A percentile compares a stretch with the other conserved stretches of the same genome.
phyloP scores from a whole-genome alignment of 768 basidiomycete genomes.

The Fomitopsis pulvina region DNA sequence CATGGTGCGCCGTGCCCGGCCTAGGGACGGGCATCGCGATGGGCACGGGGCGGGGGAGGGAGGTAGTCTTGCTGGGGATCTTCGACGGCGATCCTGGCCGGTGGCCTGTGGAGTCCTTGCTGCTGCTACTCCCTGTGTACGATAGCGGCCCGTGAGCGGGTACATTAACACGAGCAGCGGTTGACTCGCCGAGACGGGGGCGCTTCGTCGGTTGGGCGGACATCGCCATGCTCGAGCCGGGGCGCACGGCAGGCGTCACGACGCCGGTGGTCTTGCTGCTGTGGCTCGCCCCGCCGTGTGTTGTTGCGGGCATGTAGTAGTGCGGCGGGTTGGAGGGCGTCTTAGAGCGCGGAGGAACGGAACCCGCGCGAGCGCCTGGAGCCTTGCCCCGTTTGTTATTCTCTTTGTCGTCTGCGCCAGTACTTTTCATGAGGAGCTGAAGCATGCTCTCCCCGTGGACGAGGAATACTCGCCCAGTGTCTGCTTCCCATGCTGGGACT shows the following conservation, averaged over 20 bases:
- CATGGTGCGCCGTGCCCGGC: slow-evolving; percentile 45
- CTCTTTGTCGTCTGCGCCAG: slow-evolving; percentile 68
- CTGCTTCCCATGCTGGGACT: slow-evolving; percentile 84
- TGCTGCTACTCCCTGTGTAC: slow-evolving; percentile 24
- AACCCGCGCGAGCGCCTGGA: slow-evolving; percentile 35
- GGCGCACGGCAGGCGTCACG: slow-evolving; percentile 60
- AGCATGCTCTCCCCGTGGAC: slow-evolving; percentile 82
- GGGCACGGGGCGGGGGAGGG: slow-evolving; percentile 33
- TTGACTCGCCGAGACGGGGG: slow-evolving; percentile 43
- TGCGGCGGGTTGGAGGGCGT: slow-evolving; percentile 38
- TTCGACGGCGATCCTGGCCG: slow-evolving; percentile 43
- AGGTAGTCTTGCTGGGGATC: slow-evolving; percentile 26
- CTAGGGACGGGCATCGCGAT: slow-evolving; percentile 46
- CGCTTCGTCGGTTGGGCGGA: slow-evolving; percentile 52
- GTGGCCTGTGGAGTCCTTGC: slow-evolving; percentile 22
- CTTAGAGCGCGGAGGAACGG: slow-evolving; percentile 55
- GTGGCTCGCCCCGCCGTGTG: slow-evolving; percentile 15
- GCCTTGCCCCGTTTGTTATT: slow-evolving; percentile 35
- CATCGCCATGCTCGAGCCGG: slow-evolving; percentile 36
- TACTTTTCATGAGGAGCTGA: slow-evolving; percentile 68
- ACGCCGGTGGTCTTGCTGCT: slow-evolving; percentile 29
- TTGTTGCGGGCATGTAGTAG: slow-evolving; percentile 23
- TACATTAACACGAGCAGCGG: slow-evolving; percentile 14
- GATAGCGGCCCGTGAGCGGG: slow-evolving; percentile 6
- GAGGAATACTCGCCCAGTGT: slow-evolving; percentile 66